phyloP scores from a whole-genome alignment of 768 basidiomycete genomes.

The Leucogyrophana mollusca region DNA sequence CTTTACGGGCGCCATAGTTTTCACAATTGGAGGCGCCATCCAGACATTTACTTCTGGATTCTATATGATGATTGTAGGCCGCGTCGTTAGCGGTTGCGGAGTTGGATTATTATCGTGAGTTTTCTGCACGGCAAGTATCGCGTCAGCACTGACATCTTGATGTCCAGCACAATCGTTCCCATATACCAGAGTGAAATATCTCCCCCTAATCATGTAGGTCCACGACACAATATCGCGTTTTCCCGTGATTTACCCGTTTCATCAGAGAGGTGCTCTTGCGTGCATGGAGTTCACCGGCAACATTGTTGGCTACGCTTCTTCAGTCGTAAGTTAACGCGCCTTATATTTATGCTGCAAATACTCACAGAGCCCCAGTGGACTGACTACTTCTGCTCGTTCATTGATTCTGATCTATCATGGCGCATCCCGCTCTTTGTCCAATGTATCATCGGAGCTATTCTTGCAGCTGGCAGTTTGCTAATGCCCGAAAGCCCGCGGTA shows the following conservation, averaged over 20 bases:
- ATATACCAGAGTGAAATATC: conserved; percentile 97
- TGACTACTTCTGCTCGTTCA: conserved; percentile 90
- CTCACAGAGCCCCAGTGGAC: conserved; percentile 61
- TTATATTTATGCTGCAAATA: neutral
- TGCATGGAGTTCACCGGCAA: conserved; percentile 97
- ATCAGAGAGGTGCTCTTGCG: conserved; percentile 82
- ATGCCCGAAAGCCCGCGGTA: conserved; percentile 92
- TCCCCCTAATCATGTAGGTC: conserved; percentile 79
- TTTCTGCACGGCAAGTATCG: neutral
- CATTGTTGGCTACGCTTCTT: conserved; percentile 85
- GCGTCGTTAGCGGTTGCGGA: conserved; percentile 83
- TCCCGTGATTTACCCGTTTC: conserved; percentile 2
- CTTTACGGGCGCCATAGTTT: conserved; percentile 78
- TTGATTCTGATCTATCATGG: conserved; percentile 88
- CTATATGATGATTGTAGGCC: conserved; percentile 77
- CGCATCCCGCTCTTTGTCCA: conserved; percentile 86
- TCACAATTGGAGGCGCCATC: conserved; percentile 82
- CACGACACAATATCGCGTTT: neutral
- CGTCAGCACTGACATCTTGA: conserved; percentile 5
- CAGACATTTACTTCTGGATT: conserved; percentile 85
- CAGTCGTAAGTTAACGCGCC: conserved; percentile 72
- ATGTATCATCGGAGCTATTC: conserved; percentile 80
- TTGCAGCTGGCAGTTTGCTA: conserved; percentile 74
- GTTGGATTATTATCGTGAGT: conserved; percentile 87
- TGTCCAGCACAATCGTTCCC: conserved; percentile 81